Percentiles rank a stretch among this genome's conserved stretches.
Conservation (phyloP, 352 stramenopile genomes). For the Globisporangium okanoganense region DNA sequence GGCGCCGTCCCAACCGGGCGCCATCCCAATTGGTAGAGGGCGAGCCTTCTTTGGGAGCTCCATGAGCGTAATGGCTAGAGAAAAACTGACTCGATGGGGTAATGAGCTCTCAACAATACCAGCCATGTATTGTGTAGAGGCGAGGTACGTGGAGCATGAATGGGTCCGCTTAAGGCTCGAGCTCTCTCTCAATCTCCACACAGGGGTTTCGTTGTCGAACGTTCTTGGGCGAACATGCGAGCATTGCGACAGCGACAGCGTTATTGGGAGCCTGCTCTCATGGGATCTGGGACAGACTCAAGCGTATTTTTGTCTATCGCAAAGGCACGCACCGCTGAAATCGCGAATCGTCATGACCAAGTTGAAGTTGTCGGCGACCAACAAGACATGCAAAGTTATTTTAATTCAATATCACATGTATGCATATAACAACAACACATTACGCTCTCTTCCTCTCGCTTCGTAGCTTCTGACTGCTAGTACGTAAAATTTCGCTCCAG, state of each 20-base stretch:
- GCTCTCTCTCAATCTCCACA: background rate
- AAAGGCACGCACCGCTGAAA: too few relatives aligned
- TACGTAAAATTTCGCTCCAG: conserved; percentile 54
- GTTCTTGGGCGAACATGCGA: background rate
- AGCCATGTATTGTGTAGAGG: background rate
- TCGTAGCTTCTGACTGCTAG: conserved; percentile 15
- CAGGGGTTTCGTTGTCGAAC: background rate
- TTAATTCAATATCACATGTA: too few relatives aligned
- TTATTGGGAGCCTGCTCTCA: background rate
- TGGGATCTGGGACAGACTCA: background rate
- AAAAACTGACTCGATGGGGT: background rate
- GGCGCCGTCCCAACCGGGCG: too few relatives aligned
- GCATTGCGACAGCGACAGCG: background rate
- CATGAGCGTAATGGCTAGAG: too few relatives aligned
- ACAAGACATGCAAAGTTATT: too few relatives aligned
- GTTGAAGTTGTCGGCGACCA: too few relatives aligned
- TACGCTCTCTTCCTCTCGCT: background rate
- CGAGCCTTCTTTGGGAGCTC: too few relatives aligned
- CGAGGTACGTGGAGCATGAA: too few relatives aligned
- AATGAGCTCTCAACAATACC: background rate
- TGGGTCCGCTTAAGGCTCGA: background rate
- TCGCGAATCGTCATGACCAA: too few relatives aligned
- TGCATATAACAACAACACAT: too few relatives aligned
- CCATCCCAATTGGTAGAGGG: too few relatives aligned
- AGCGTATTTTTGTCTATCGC: too few relatives aligned